Percentiles rank a stretch among this genome's conserved stretches.
Conservation (phyloP, 805 yeast genomes). For the Metschnikowia gruessii region DNA sequence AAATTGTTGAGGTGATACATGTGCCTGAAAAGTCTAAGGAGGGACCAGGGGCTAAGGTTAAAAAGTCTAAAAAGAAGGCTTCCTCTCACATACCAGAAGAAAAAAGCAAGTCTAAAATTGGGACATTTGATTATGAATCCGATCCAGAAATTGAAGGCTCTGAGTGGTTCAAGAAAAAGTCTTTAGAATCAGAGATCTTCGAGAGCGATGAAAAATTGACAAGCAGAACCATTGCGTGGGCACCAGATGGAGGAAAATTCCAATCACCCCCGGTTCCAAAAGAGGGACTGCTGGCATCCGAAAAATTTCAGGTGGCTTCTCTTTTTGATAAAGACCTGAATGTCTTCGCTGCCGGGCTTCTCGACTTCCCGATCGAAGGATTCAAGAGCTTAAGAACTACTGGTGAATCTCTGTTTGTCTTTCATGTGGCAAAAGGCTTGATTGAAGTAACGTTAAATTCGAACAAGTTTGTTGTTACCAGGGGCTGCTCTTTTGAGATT, state of each 20-base stretch:
- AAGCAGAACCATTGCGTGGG: conserved; percentile 58
- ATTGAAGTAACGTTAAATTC: conserved; percentile 65
- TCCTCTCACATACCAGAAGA: conserved; percentile 10
- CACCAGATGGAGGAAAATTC: conserved; percentile 52
- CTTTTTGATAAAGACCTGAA: conserved; percentile 62
- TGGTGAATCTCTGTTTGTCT: conserved; percentile 66
- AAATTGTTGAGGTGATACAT: conserved; percentile 57
- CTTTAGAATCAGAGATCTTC: conserved; percentile 46
- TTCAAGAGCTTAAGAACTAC: conserved; percentile 59
- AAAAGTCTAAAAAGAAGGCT: conserved; percentile 1
- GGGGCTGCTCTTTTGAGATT: conserved; percentile 77
- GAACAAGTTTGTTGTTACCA: conserved; percentile 54
- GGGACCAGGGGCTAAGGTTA: conserved; percentile 1
- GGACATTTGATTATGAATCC: conserved; percentile 30
- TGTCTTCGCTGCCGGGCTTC: conserved; percentile 69
- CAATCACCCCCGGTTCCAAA: conserved; percentile 32
- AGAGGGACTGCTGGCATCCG: conserved; percentile 33
- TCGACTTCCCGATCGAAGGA: conserved; percentile 61
- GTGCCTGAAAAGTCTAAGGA: conserved; percentile 31
- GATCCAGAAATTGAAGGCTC: conserved; percentile 46
- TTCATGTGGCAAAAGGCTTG: conserved; percentile 69
- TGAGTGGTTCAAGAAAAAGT: conserved; percentile 49
- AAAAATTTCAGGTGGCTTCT: conserved; percentile 59
- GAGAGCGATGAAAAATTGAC: conserved; percentile 34
- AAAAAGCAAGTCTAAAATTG: conserved; percentile 15